Evolutionary conservation across 768 basidiomycete species (phyloP), one percentile per base, ranked within the genome.

Genomic region (Podaxis sp.): DNA sequence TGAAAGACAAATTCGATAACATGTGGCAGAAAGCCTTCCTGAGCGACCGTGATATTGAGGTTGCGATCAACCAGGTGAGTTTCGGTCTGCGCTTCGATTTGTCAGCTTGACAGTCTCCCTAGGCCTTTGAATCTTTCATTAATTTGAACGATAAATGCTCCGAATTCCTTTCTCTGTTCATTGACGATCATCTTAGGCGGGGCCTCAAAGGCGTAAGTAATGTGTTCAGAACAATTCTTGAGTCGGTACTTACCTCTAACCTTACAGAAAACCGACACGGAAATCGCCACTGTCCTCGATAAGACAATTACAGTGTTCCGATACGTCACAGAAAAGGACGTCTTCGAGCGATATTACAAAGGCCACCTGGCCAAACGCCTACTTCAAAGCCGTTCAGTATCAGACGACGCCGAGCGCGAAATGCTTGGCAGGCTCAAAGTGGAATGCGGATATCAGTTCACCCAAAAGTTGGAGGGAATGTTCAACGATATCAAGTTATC

Each of bases 331-430:
- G 96, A 98, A 75, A 98, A 98, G 75, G 97, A 99, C 70, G 85
- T 94, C 13, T 99, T 99, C 71, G 97, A 99, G 74, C 85, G 93
- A 37, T 98, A 98, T 73, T 99, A 99, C 80, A 98, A 98, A 76
- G 83, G 82, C 15, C 97, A 98, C 73, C 87, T 99, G 33, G 93
- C 96, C 4, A 93, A 95, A 72, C 93, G 97, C 37, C 82, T 99
- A 11, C 82, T 98, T 33, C 83, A 85, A 29, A 86, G 85, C 9
- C 88, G 96, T 17, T 96, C 94, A 19, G 87, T 96, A 6, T 97
- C 95, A 0, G 97, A 99, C 68, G 97, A 99, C 74, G 96, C 97
- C 2, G 97, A 99, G 71, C 90, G 92, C 51, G 93, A 91, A 62
- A 98, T 99, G 95, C 84, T 99, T 1, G 89, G 94, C 51, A 98